Base-by-base conservation (phyloP, 768 basidiomycete genomes). In the Lactarius hatsudake region DNA sequence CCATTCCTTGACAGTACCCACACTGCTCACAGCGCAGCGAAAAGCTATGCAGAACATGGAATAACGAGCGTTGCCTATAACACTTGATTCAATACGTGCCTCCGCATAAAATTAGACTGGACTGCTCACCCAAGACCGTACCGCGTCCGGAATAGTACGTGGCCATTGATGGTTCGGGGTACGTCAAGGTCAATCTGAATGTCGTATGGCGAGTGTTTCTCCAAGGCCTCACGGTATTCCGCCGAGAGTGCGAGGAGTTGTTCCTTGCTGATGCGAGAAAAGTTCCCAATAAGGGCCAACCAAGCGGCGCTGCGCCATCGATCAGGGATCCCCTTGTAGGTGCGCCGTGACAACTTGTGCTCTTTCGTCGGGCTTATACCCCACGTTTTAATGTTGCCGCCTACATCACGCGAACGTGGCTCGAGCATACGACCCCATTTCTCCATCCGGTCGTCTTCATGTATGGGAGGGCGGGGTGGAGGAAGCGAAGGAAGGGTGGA, bases 1-100 rank as follows among this genome's bases (percentile, higher is more conserved):
- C 96, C 97, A 99, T 99, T 67, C 97, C 97, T 79, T 99, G 97
- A 48, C 96, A 95, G 75, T 99, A 99, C 18, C 96, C 96, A 69
- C 97, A 98, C 13, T 84, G 80, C 20, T 81, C 76, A 77, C 96
- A 98, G n/a, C 82, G 81, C 23, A 96, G 81, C 1, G 94, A 96
- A 75, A 97, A 95, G 60, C 86, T 86, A 76, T 98, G 97, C 32
- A 98, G 82, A 65, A 97, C 94, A 75, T 94, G 43, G 78, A 98
- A 98, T 13, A 99, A 81, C 5, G 93, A 91, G 13, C 96, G 89
- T 85, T 99, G 96, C 9, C 94, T 94, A 34, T 17, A 34, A 20
- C 26, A 23, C 7, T 28, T n/a, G 51, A 38, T 34, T 59, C 40
- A 56, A 30, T 26, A 57, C n/a, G 34, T 45, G 55, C 9, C 10